Evolutionary conservation across 1,284 basidiomycete genomes (phyloP).

Genomic region (Papiliotrema flavescens): DNA sequence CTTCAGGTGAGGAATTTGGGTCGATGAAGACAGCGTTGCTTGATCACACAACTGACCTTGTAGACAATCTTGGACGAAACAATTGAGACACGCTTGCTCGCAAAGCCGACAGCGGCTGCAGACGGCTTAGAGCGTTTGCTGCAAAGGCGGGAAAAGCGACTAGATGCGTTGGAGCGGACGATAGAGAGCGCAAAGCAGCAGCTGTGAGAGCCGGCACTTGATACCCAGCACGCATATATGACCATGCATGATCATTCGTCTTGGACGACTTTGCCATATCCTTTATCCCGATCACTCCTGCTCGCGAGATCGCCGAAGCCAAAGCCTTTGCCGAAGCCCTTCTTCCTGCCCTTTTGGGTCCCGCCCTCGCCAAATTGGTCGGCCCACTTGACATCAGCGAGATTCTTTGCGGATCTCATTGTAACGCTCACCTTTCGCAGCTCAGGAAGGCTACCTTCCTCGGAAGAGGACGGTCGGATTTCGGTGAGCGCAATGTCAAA

Average conservation of each 20-base stretch:
- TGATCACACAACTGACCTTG: conserved; percentile 51
- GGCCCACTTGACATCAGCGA: conserved; percentile 60
- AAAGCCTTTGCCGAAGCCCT: conserved; percentile 50
- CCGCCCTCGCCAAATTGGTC: conserved; percentile 76
- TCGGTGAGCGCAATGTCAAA: conserved; percentile 78
- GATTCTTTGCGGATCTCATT: not conserved
- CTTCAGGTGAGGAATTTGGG: conserved; percentile 55
- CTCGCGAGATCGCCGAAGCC: conserved; percentile 39
- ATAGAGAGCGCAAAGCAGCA: conserved; percentile 17
- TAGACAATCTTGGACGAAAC: conserved; percentile 20
- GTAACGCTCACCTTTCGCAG: conserved; percentile 57
- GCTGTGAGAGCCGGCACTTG: not conserved
- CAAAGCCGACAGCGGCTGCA: conserved; percentile 35
- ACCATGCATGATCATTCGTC: conserved; percentile 5
- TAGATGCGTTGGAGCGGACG: conserved; percentile 54
- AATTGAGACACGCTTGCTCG: conserved; percentile 38
- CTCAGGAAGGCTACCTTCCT: conserved; percentile 73
- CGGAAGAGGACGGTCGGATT: conserved; percentile 80
- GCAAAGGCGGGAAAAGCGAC: conserved; percentile 48
- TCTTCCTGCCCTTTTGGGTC: conserved; percentile 42
- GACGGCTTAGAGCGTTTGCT: conserved; percentile 54
- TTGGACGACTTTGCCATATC: conserved; percentile 12
- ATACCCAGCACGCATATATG: not conserved
- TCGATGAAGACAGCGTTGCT: not conserved
- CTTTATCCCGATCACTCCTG: not conserved